Evolutionary conservation across 1,284 basidiomycete species (phyloP), one percentile per base, ranked within the genome.

Genomic region (Marasmius sp.): DNA sequence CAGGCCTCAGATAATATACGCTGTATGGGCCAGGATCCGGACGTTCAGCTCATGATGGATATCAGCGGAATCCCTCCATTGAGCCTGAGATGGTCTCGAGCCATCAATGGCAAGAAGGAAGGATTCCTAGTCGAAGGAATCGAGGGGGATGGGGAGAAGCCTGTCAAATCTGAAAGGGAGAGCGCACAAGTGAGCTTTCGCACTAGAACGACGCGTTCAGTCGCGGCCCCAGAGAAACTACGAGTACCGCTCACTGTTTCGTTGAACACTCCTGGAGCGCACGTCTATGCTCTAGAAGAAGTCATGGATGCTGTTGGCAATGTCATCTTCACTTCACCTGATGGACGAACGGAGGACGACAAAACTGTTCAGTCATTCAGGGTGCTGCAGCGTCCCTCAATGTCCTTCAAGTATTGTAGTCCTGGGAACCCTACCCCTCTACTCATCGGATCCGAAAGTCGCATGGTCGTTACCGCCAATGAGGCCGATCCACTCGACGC

Each of bases 51-150:
- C 54, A 80, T 79, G 60, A 88, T 95, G 68, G 81, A 88, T 61
- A 88, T 93, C 7, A 81, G 80, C 62, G 94, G 94, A 7, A 88
- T 94, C 1, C 89, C 92, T 20, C 90, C 93, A 5, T 80, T 95
- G 64, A 89, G 85, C 68, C 79, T 94, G 54, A 82, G 85, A 45
- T 95, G 92, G 92, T 82, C 84, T 68, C 87, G 87, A 70, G 83
- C 87, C 49, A 75, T 87, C 61, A 83, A 89, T 68, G 83, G 85
- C 47, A 79, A 79, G 61, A 78, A 79, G 57, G 88, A 93, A 68
- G 78, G 84, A 49, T 93, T 91, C 61, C 77, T 89, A 34, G 91
- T 95, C 10, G 92, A 95, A 71, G 93, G 92, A 1, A 94, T 95
- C 59, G 91, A 94, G 71, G 86, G 84, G 47, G 81, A 79, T 43